Evolutionary conservation across 768 basidiomycete genomes (phyloP).

Genomic region (Leccinum subgranulosum): DNA sequence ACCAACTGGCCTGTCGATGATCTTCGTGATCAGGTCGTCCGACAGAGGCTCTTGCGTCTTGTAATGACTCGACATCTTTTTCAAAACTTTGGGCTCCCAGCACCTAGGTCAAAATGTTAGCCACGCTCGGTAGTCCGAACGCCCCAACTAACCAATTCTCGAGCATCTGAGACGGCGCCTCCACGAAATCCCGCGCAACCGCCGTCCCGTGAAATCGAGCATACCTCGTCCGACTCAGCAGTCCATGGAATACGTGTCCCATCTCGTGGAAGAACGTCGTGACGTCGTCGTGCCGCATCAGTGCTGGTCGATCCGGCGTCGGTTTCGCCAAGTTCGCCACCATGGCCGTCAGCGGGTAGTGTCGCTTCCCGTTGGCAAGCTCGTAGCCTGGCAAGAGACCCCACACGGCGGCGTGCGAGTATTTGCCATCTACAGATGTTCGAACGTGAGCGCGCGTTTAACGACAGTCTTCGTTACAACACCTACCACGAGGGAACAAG

Average conservation of each 20-base stretch:
- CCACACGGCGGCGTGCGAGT: constrained; percentile 84
- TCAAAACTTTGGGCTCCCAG: constrained; percentile 75
- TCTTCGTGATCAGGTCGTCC: constrained; percentile 63
- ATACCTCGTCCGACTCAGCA: constrained; percentile 68
- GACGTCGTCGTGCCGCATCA: constrained; percentile 81
- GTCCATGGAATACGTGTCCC: constrained; percentile 67
- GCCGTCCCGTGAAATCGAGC: constrained; percentile 78
- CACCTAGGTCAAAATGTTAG: constrained; percentile 41
- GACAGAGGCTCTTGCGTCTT: constrained; percentile 68
- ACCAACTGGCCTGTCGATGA: constrained; percentile 63
- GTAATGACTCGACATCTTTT: constrained; percentile 75
- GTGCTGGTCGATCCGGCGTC: constrained; percentile 71
- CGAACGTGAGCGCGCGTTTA: not conserved
- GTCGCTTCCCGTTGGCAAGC: constrained; percentile 50
- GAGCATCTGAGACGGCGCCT: constrained; percentile 90
- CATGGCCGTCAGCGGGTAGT: constrained; percentile 76
- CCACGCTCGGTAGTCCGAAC: not conserved
- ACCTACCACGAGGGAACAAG: constrained; percentile 72
- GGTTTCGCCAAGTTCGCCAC: constrained; percentile 87
- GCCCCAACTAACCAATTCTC: constrained; percentile 65
- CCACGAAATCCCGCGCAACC: constrained; percentile 76
- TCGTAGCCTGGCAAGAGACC: constrained; percentile 63
- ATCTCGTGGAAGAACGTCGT: constrained; percentile 90
- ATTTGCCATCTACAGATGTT: constrained; percentile 55
- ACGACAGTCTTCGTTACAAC: not conserved